Evolutionary conservation across 305 asterid species (phyloP), one percentile per base, ranked within the genome.

Genomic region (Fraxinus nigra): DNA sequence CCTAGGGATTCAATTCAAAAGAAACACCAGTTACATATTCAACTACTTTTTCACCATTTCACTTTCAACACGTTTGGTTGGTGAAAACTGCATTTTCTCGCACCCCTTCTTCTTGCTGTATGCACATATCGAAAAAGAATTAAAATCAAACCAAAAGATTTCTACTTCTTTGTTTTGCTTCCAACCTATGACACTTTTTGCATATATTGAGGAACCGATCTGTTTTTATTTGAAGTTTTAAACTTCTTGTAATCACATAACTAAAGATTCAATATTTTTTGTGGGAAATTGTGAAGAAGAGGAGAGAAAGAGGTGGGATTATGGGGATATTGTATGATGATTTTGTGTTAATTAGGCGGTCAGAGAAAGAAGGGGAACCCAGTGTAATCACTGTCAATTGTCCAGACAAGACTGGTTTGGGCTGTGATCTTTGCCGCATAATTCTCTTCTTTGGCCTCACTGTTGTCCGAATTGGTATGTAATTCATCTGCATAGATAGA

Each of bases 331-430:
- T 91, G 87, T 82, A 86, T 70, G 98, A 95, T 76, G 98, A 95
- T 87, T 89, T 91, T 7, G 98, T 95, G 77, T 81, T 92, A 65
- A 82, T 95, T 28, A 90, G 87, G 28, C 92, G 84, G 18, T 81
- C 97, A 0, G 98, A 93, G 87, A 87, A 83, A 75, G 92, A 86
- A 88, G 96, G 89, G 24, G 98, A 94, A 28, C 92, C 97, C 9
- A 90, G 87, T 86, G 95, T 92, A 16, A 92, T 94, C 24, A 94
- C 98, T n/a, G 95, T 93, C 0, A 95, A 92, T 82, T 93, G 98
- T 34, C 98, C 98, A 0, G 98, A 92, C 85, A 95, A 93, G 87
- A 95, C 97, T 87, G 98, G 98, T 2, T 78, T 95, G 85, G 97
- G 98, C 0, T 91, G 87, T 78, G 98, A 95, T 90, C 94, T 94